Conservation (phyloP, 257 asterid genomes). For the Solanum sejunctum region DNA sequence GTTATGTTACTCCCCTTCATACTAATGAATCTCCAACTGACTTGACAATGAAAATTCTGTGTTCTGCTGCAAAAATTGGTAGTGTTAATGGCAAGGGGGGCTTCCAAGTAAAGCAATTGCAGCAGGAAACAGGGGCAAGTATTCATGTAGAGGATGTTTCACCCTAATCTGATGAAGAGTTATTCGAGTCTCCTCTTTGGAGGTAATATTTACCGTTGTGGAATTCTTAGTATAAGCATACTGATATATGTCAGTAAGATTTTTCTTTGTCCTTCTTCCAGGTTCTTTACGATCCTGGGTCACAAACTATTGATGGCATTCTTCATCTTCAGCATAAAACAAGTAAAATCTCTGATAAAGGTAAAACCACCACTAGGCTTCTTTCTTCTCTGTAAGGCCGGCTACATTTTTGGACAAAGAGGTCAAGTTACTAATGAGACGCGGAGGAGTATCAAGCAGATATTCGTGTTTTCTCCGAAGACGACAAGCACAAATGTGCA, state of each 20-base stretch:
- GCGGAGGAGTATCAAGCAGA: slow-evolving; percentile 73
- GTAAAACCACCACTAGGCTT: slow-evolving; percentile 51
- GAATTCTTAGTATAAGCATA: neutral
- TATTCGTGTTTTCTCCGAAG: slow-evolving; percentile 59
- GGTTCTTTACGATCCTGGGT: slow-evolving; percentile 48
- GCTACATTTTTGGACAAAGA: slow-evolving; percentile 78
- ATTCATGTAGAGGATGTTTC: slow-evolving; percentile 42
- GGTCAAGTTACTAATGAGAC: slow-evolving; percentile 65
- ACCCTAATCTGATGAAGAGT: slow-evolving; percentile 51
- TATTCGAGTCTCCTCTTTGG: slow-evolving; percentile 46
- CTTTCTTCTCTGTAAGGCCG: slow-evolving; percentile 65
- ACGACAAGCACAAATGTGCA: slow-evolving; percentile 59
- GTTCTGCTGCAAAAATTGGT: slow-evolving; percentile 58
- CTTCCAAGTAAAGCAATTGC: slow-evolving; percentile 38
- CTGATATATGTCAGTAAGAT: slow-evolving; percentile 11
- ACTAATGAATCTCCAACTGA: slow-evolving; percentile 37
- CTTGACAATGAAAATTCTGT: slow-evolving; percentile 52
- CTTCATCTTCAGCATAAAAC: slow-evolving; percentile 58
- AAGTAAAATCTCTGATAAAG: slow-evolving; percentile 46
- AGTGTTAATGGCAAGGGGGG: slow-evolving; percentile 85
- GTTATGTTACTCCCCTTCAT: slow-evolving; percentile 28
- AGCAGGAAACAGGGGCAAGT: slow-evolving; percentile 59
- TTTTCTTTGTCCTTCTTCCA: slow-evolving; percentile 14
- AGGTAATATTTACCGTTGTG: slow-evolving; percentile 29
- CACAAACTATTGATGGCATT: slow-evolving; percentile 56